Evolutionary conservation across 306 rosid species (phyloP).

Genomic region (Biancaea sappan): DNA sequence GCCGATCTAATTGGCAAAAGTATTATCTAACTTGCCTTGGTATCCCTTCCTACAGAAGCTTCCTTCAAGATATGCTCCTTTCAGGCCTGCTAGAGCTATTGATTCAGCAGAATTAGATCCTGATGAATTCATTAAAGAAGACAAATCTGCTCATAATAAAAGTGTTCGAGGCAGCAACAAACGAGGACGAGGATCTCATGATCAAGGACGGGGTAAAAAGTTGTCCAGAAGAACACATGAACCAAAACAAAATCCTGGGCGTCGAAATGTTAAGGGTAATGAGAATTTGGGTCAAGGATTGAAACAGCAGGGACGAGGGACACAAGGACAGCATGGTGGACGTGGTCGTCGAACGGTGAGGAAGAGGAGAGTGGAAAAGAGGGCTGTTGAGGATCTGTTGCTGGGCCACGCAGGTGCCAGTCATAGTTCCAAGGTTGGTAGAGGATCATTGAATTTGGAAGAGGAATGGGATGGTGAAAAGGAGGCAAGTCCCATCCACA

Average conservation of each 20-base stretch:
- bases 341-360: slow-evolving; percentile 93
- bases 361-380: slow-evolving; percentile 73
- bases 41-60: slow-evolving; percentile 54
- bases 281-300: slow-evolving; percentile 54
- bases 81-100: slow-evolving; percentile 54
- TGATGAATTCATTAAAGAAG: slow-evolving; percentile 45
- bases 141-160: slow-evolving; percentile 52
- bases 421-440: slow-evolving; percentile 53
- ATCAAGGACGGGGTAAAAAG: slow-evolving; percentile 70
- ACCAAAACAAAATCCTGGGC: slow-evolving; percentile 48
- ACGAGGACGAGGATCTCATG: slow-evolving; percentile 75
- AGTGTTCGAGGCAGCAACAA: slow-evolving; percentile 55
- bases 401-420: slow-evolving; percentile 41
- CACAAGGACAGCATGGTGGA: slow-evolving; percentile 66
- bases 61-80: slow-evolving; percentile 60
- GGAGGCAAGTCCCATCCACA: slow-evolving; percentile 40
- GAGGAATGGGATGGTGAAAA: slow-evolving; percentile 84
- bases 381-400: slow-evolving; percentile 65
- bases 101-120: slow-evolving; percentile 51
- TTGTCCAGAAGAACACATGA: slow-evolving; percentile 52
- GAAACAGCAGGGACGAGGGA: slow-evolving; percentile 56
- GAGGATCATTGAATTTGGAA: slow-evolving; percentile 61
- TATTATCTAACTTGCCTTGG: slow-evolving; percentile 22
- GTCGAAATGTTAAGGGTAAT: slow-evolving; percentile 45
- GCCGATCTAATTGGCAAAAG: slow-evolving; percentile 18